Percentiles rank a stretch among this genome's conserved stretches.
phyloP scores from a whole-genome alignment of 306 rosid species.

The Argentina anserina region DNA sequence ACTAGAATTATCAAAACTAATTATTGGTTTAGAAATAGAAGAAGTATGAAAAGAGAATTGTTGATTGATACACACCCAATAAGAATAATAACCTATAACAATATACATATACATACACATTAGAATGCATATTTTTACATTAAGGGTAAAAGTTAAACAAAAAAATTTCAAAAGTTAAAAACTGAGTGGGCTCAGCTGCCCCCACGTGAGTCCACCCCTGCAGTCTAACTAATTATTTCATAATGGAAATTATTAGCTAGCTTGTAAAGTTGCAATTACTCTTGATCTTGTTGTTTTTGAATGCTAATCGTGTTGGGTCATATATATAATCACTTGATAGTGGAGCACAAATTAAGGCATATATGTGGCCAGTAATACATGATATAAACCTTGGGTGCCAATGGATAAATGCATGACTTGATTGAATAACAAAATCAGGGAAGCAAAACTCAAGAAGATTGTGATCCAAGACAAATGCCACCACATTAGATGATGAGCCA shows the following conservation, averaged over 20 bases:
- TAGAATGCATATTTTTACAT: too few species aligned
- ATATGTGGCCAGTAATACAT: neutral
- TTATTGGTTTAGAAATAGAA: too few species aligned
- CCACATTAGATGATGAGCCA: neutral
- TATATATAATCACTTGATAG: neutral
- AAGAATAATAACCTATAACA: too few species aligned
- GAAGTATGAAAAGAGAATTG: too few species aligned
- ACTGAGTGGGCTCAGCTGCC: neutral
- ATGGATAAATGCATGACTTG: neutral
- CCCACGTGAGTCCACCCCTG: too few species aligned
- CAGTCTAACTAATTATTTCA: neutral
- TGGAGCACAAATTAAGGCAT: slow-evolving; percentile 3
- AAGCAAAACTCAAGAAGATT: neutral
- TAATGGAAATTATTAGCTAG: neutral
- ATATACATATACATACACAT: too few species aligned
- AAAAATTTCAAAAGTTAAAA: too few species aligned
- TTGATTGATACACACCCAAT: too few species aligned
- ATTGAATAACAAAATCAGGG: neutral
- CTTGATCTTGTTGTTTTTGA: neutral
- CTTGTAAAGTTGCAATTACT: neutral
- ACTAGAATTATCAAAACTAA: too few species aligned
- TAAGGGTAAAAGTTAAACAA: too few species aligned
- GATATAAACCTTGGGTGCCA: neutral
- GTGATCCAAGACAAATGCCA: neutral
- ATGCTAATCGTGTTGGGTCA: neutral